Evolutionary conservation across 116 monocot species (phyloP), one percentile per base, ranked within the genome.

Genomic region (Zostera marina): DNA sequence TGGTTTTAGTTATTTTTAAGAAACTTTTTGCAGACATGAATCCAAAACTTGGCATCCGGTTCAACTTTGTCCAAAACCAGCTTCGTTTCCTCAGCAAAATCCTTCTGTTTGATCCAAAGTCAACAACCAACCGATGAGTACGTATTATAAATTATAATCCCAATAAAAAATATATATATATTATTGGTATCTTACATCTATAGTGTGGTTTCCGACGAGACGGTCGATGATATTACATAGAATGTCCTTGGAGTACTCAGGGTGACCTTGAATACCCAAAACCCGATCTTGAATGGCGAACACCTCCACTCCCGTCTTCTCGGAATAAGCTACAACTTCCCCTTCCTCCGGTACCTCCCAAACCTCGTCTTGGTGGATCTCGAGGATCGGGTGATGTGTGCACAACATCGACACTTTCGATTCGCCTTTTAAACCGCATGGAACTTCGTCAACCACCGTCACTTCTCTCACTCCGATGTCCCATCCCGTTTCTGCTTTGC

Each of bases 171-270:
- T 47, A 17, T 17, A 15, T 47, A 7, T 47, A 8, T 47, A 32
- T 32, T 45, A 11, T 45, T 45, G 14, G 3, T 20, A 1, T 17
- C 49, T 10, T 51, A 51, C 49, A 9, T 51, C 9, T 0, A 51
- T 8, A 20, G 49, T 51, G 3, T 51, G 0, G 0, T 20, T 51
- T 8, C 20, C 21, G 43, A 59, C 11, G 11, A 82, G 65, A 14
- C 80, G 74, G 12, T 80, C 74, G 11, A 80, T 64, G 52, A 85
- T 62, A 24, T 70, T 72, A 23, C 3, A 58, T 21, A 85, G 43
- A 42, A 85, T 85, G 67, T 81, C 85, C 44, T 75, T 75, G 17
- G 75, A 65, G 70, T 85, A 85, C 49, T 85, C 85, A 1, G 85
- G 85, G 47, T 85, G 85, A 0, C 85, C 85, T 62, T 80, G 85